Evolutionary conservation across 2,329 filamentous ascomycete genomes (phyloP), one percentile per base, ranked within the genome.

Genomic region (Penicillium italicum): DNA sequence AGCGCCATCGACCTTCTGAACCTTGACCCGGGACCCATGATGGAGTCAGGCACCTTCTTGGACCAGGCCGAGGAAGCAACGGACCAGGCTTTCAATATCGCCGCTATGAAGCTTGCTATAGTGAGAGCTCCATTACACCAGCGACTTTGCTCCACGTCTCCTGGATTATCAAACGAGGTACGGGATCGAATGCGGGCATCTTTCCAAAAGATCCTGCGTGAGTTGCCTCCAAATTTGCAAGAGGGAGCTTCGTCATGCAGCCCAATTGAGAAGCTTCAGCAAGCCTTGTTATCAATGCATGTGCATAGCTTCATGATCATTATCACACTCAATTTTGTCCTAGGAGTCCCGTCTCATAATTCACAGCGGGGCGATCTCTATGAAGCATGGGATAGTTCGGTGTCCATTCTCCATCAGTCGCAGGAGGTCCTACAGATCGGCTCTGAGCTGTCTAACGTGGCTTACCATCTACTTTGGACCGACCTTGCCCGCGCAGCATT

Each of bases 151-250:
- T 36, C 50, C 20, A 46, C 31, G 38, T 30, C 30, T 9, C 41
- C 40, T n/a, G n/a, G 10, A 45, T 36, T 48, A 48, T 57, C 45
- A 44, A 40, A n/a, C 22, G 44, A 47, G 11, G 31, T 47, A 26
- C 30, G 44, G 22, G 16, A 24, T 36, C 44, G 41, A 14, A 43
- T 43, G 41, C 24, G 41, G 10, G 41, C 6, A 5, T 43, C 41
- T 1, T 28, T 43, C 6, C 10, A 43, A 11, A 43, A 43, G 10
- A 43, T 43, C 16, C 26, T 43, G 24, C 41, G 6, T 12, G 26
- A 43, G 16, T 43, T 43, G 6, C 41, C 24, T 28, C 6, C 41
- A 6, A 43, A 30, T 43, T 24, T 43, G 3, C 24, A 30, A 14
- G 41, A 18, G 24, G 41, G 24, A 43, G 24, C 41, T 30, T 28